These are phyloP conservation scores for Zalaria obscura DNA, from an alignment of 2,329 filamentous ascomycete species.

Conservation along the genomic window DNA sequence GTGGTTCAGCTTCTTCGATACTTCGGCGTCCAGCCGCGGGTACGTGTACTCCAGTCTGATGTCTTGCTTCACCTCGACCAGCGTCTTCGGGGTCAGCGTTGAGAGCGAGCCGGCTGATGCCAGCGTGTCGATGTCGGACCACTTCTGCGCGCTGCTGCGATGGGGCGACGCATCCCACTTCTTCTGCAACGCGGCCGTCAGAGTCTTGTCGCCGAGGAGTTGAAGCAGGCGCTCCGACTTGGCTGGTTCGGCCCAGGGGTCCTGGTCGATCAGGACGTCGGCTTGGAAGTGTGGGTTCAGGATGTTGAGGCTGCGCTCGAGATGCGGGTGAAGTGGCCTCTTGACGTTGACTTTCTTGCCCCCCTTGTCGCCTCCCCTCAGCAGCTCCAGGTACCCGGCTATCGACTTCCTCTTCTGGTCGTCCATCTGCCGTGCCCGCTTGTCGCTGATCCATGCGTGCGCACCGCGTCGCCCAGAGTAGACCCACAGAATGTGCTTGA, in stretches of 20 bases:
- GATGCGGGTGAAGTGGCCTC: slow-evolving; percentile 78
- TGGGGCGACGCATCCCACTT: slow-evolving; percentile 83
- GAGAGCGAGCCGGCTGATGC: slow-evolving; percentile 71
- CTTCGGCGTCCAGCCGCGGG: slow-evolving; percentile 88
- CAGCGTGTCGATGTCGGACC: slow-evolving; percentile 81
- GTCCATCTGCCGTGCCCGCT: slow-evolving; percentile 67
- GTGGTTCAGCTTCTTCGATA: slow-evolving; percentile 96
- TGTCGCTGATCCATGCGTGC: slow-evolving; percentile 97
- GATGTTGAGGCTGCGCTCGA: slow-evolving; percentile 74
- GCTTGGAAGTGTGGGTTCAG: slow-evolving; percentile 72
- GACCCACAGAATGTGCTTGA: slow-evolving; percentile 94
- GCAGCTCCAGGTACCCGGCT: slow-evolving; percentile 75
- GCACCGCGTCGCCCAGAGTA: slow-evolving; percentile 94
- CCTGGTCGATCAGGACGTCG: slow-evolving; percentile 70
- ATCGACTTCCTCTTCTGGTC: slow-evolving; percentile 76
- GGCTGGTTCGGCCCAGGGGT: slow-evolving; percentile 63
- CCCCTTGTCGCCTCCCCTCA: slow-evolving; percentile 74
- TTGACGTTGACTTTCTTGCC: slow-evolving; percentile 77
- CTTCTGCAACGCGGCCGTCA: slow-evolving; percentile 66
- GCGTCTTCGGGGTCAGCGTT: slow-evolving; percentile 36
- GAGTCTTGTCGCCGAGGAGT: slow-evolving; percentile 66
- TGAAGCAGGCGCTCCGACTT: slow-evolving; percentile 65
- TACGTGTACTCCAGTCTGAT: slow-evolving; percentile 97
- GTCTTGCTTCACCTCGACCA: slow-evolving; percentile 87
- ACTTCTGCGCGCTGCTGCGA: slow-evolving; percentile 67